phyloP scores from a whole-genome alignment of 2,329 filamentous ascomycete genomes.

The Lasiodiplodia hormozganensis region DNA sequence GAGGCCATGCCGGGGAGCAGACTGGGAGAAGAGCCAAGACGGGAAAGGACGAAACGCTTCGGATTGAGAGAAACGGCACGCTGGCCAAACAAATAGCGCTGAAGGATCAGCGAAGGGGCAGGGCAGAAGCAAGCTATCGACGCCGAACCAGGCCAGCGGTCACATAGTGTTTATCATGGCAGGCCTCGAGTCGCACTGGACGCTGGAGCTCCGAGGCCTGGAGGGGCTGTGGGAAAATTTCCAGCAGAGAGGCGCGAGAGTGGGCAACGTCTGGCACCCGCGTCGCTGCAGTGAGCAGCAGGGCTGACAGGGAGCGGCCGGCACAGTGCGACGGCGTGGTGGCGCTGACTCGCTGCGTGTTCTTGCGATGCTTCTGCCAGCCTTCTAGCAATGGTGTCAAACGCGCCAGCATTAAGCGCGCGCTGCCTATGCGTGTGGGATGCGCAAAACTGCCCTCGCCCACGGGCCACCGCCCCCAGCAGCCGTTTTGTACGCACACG shows the following conservation, averaged over 20 bases:
- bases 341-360: conserved; percentile 22
- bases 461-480: background rate
- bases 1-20: conserved; percentile 44
- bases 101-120: conserved; percentile 21
- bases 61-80: background rate
- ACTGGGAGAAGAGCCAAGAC: conserved; percentile 13
- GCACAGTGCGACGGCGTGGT: conserved; percentile 14
- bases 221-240: conserved; percentile 17
- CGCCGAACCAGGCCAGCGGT: conserved; percentile 24
- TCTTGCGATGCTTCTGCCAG: conserved; percentile 19
- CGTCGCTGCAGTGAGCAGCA: conserved; percentile 26
- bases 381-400: conserved; percentile 6
- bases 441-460: background rate
- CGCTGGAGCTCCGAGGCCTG: conserved; percentile 19
- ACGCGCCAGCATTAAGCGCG: conserved; percentile 5
- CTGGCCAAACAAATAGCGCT: conserved; percentile 20
- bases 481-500: background rate
- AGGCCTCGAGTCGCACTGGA: conserved; percentile 25
- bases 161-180: conserved; percentile 27
- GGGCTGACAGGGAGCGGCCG: conserved; percentile 25
- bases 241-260: conserved; percentile 18
- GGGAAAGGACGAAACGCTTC: conserved; percentile 8
- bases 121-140: conserved; percentile 18
- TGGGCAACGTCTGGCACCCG: conserved; percentile 26
- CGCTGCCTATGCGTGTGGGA: background rate